phyloP scores from a whole-genome alignment of 202 grass and related monocot genomes.

The Bolboschoenoplectus hybrid region DNA sequence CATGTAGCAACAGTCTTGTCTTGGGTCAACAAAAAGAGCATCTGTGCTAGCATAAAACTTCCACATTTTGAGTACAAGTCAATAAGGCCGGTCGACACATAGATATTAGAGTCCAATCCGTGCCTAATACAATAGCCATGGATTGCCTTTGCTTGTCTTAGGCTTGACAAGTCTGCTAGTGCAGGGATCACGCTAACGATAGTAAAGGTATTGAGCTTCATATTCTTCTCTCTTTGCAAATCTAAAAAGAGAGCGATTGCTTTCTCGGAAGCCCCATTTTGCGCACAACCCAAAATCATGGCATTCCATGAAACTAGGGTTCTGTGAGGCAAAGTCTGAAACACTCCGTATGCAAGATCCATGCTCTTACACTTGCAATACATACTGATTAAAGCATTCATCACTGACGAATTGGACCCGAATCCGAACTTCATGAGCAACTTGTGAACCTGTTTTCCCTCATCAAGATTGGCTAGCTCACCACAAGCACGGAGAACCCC shows the following conservation, averaged over 20 bases:
- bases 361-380: conserved; percentile 73
- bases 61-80: conserved; percentile 84
- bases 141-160: conserved; percentile 63
- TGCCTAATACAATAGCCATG: conserved; percentile 72
- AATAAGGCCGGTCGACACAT: conserved; percentile 68
- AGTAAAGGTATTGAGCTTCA: conserved; percentile 75
- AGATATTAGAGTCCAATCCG: conserved; percentile 51
- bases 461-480: conserved; percentile 58
- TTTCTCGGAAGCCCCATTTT: conserved; percentile 56
- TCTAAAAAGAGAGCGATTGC: conserved; percentile 60
- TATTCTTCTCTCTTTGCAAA: conserved; percentile 51
- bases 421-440: conserved; percentile 44
- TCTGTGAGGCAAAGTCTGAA: conserved; percentile 47
- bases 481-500: conserved; percentile 61
- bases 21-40: conserved; percentile 55
- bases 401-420: conserved; percentile 48
- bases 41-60: conserved; percentile 42
- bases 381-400: conserved; percentile 80
- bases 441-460: conserved; percentile 58
- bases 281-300: conserved; percentile 70
- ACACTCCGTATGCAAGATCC: conserved; percentile 63
- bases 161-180: conserved; percentile 59
- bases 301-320: conserved; percentile 81
- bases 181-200: conserved; percentile 73
- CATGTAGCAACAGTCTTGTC: conserved; percentile 70